Evolutionary conservation across 129 eudicot species (phyloP), one percentile per base, ranked within the genome.

Genomic region (Daucus carota): DNA sequence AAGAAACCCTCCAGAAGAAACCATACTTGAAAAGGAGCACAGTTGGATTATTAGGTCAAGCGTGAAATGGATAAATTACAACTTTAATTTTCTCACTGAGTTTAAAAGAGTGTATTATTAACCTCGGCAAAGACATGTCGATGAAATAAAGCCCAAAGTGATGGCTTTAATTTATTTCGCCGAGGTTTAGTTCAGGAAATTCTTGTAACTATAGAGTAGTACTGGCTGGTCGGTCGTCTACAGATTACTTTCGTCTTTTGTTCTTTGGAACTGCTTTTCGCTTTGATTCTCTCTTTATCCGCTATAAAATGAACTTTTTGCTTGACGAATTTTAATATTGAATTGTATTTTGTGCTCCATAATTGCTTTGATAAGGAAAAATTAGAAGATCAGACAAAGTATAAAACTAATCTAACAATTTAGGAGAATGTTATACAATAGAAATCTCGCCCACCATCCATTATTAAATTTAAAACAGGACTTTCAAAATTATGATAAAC

Each of bases 231-330:
- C 70, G 70, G 10, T 65, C 70, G 1, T 65, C 70, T 63, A 63
- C 70, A 32, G 40, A 29, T 26, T 29, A 33, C 41, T 65, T 65
- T 65, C 41, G 70, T 65, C 70, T 65, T 65, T 33, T 65, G 31
- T 65, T 33, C 22, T 31, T 65, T 65, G 70, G 70, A 65, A 14
- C 8, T 65, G 70, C 70, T 15, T 65, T 65, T 65, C 70, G 70
- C 3, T 28, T 33, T 28, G 70, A 65, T 65, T 65, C 70, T 33
- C 41, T 31, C 41, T 33, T 33, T 65, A 28, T 33, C 70, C 41
- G 10, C 40, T 33, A 10, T 1, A 54, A 54, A 54, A 8, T 3
- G 15, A n/a, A 54, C 59, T 48, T 48, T 48, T 1, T 3, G 59
- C 20, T 48, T 48, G 59, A 48, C 59, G 59, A 50, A 8, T 50